Conservation (phyloP, 352 stramenopile genomes). For the Phytophthora palmivora region DNA sequence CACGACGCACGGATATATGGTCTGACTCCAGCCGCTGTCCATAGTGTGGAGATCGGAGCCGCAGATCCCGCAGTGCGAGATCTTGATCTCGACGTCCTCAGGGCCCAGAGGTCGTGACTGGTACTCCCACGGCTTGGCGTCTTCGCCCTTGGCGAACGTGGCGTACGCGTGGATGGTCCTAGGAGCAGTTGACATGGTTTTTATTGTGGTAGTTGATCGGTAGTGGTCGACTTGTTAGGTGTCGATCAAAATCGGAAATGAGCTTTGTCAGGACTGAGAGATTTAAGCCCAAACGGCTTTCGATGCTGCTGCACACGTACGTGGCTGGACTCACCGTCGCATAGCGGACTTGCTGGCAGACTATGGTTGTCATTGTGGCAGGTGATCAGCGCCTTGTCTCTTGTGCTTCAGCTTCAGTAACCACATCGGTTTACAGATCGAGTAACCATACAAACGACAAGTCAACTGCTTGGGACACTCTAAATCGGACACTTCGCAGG, state of each 20-base stretch:
- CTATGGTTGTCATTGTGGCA: background rate
- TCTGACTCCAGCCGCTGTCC: conserved; percentile 31
- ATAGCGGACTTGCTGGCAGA: conserved; percentile 8
- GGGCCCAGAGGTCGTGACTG: conserved; percentile 16
- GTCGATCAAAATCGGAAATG: conserved; percentile 30
- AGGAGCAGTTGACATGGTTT: conserved; percentile 30
- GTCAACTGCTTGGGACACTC: conserved; percentile 20
- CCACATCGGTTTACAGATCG: conserved; percentile 15
- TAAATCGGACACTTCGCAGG: conserved; percentile 1
- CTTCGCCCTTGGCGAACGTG: conserved; percentile 34
- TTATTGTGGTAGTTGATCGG: background rate
- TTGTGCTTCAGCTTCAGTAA: conserved; percentile 26
- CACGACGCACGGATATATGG: conserved; percentile 48
- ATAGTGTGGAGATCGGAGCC: conserved; percentile 32
- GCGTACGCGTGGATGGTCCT: conserved; percentile 37
- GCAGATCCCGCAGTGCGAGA: conserved; percentile 33
- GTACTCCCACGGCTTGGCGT: conserved; percentile 54
- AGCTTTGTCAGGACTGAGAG: background rate
- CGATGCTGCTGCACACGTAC: background rate
- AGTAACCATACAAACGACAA: conserved; percentile 25
- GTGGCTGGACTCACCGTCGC: conserved; percentile 28
- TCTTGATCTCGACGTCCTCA: conserved; percentile 29
- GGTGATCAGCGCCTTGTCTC: conserved; percentile 1
- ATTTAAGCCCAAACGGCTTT: background rate
- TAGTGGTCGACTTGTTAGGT: conserved; percentile 24